phyloP scores from a whole-genome alignment of 2,329 filamentous ascomycete species.

The Dichotomopilus funicola region DNA sequence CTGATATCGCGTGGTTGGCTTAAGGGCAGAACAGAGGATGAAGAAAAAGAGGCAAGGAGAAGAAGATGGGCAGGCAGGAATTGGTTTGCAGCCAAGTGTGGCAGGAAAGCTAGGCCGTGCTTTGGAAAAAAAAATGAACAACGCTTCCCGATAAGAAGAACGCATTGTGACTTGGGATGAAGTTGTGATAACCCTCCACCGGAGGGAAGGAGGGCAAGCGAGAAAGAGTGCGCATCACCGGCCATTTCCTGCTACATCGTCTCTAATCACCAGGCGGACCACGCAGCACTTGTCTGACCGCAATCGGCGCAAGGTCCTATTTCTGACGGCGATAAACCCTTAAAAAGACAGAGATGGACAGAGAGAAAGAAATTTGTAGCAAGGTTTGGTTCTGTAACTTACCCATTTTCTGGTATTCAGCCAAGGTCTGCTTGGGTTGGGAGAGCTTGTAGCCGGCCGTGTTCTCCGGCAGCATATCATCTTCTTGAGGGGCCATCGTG shows the following conservation, averaged over 20 bases:
- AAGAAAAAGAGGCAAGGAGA: not conserved
- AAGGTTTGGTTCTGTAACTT: slow-evolving; percentile 33
- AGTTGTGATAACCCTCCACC: not conserved
- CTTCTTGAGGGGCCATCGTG: slow-evolving; percentile 64
- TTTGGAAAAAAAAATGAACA: too few relatives aligned
- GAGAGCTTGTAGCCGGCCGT: slow-evolving; percentile 97
- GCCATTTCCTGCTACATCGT: too few relatives aligned
- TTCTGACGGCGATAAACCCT: too few relatives aligned
- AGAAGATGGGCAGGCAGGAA: not conserved
- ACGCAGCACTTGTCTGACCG: slow-evolving; percentile 8
- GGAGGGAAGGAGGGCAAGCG: not conserved
- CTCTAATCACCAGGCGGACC: not conserved
- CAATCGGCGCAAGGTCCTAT: not conserved
- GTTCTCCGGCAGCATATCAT: slow-evolving; percentile 79
- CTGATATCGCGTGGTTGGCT: slow-evolving; percentile 2
- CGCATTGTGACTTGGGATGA: not conserved
- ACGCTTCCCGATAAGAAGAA: too few relatives aligned
- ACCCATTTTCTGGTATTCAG: slow-evolving; percentile 93
- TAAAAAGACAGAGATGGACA: not conserved
- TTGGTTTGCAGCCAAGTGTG: not conserved
- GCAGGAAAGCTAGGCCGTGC: not conserved
- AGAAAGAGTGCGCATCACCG: too few relatives aligned
- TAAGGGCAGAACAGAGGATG: not conserved
- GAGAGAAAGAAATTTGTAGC: not conserved
- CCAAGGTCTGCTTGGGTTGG: slow-evolving; percentile 91